Evolutionary conservation across 495 filamentous ascomycete species (phyloP).

Genomic region (Beverwykella pulmonaria): DNA sequence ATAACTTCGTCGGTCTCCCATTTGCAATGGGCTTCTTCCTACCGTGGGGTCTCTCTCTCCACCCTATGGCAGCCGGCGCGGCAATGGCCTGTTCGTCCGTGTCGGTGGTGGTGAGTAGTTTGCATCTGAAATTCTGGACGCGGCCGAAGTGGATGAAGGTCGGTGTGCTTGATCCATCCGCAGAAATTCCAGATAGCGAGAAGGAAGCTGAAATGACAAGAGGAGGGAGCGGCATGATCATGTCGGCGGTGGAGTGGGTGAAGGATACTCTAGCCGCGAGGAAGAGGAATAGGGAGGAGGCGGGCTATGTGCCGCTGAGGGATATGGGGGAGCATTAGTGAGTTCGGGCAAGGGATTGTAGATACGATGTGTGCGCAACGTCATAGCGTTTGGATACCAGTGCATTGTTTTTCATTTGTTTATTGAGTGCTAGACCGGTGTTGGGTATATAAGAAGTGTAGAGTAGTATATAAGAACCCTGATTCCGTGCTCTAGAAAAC

Average conservation of each 20-base stretch:
- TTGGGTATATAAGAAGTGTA: too few species aligned
- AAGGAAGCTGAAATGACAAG: constrained; percentile 10
- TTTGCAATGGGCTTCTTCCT: constrained; percentile 97
- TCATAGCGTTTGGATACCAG: background rate
- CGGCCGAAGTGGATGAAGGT: constrained; percentile 88
- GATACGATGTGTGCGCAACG: background rate
- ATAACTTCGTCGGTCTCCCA: constrained; percentile 89
- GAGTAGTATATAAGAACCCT: too few species aligned
- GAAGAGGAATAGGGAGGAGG: constrained; percentile 49
- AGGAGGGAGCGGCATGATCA: constrained; percentile 12
- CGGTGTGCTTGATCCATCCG: constrained; percentile 56
- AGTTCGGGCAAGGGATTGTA: background rate
- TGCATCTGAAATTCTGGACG: constrained; percentile 85
- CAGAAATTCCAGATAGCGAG: constrained; percentile 45
- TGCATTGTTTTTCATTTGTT: constrained; percentile 1
- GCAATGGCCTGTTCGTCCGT: constrained; percentile 93
- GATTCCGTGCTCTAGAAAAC: too few species aligned
- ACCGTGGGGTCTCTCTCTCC: constrained; percentile 82
- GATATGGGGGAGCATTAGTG: constrained; percentile 48
- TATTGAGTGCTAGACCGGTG: too few species aligned
- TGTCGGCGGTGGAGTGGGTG: constrained; percentile 22
- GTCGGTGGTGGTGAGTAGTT: constrained; percentile 81
- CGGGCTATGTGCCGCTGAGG: constrained; percentile 62
- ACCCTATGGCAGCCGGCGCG: constrained; percentile 90
- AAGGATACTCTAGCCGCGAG: constrained; percentile 22